Percentiles rank a stretch among this genome's conserved stretches.
These are phyloP conservation scores for Pisolithus albus DNA, from an alignment of 768 basidiomycete species.

Conservation along the genomic window DNA sequence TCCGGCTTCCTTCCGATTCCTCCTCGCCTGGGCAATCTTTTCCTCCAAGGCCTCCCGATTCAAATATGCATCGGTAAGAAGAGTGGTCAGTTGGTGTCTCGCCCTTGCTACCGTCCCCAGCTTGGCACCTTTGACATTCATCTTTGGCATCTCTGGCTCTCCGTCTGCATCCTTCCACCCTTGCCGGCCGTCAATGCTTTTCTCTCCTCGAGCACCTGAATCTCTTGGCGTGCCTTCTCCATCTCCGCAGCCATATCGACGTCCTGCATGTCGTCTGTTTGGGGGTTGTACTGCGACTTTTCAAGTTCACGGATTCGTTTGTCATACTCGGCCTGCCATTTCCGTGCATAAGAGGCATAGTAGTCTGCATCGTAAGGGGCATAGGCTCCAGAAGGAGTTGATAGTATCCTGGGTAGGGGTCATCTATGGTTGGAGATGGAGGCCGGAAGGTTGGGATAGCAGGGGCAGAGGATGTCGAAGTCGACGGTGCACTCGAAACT, in stretches of 20 bases:
- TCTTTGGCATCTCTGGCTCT: slow-evolving; percentile 54
- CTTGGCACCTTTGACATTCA: slow-evolving; percentile 81
- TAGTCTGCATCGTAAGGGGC: slow-evolving; percentile 65
- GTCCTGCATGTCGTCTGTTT: slow-evolving; percentile 40
- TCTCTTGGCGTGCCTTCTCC: slow-evolving; percentile 68
- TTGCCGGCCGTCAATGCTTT: slow-evolving; percentile 68
- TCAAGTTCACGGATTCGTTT: slow-evolving; percentile 66
- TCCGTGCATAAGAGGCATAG: slow-evolving; percentile 59
- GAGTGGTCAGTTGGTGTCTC: slow-evolving; percentile 72
- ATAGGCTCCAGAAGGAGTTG: slow-evolving; percentile 74
- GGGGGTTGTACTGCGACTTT: slow-evolving; percentile 55
- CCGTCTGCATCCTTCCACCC: slow-evolving; percentile 36
- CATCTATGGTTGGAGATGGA: slow-evolving; percentile 66
- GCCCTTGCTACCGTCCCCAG: slow-evolving; percentile 61
- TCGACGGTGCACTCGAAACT: slow-evolving; percentile 43
- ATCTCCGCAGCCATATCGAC: slow-evolving; percentile 68
- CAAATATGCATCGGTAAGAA: slow-evolving; percentile 75
- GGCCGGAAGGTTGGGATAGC: slow-evolving; percentile 57
- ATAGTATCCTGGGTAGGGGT: slow-evolving; percentile 85
- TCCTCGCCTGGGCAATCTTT: slow-evolving; percentile 71
- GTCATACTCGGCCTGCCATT: slow-evolving; percentile 70
- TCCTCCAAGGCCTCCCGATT: slow-evolving; percentile 82
- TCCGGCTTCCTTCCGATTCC: slow-evolving; percentile 84
- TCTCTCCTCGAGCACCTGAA: slow-evolving; percentile 68
- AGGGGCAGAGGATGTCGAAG: slow-evolving; percentile 60